Evolutionary conservation across 2,329 filamentous ascomycete species (phyloP).

Genomic region (Exophiala xenobiotica): DNA sequence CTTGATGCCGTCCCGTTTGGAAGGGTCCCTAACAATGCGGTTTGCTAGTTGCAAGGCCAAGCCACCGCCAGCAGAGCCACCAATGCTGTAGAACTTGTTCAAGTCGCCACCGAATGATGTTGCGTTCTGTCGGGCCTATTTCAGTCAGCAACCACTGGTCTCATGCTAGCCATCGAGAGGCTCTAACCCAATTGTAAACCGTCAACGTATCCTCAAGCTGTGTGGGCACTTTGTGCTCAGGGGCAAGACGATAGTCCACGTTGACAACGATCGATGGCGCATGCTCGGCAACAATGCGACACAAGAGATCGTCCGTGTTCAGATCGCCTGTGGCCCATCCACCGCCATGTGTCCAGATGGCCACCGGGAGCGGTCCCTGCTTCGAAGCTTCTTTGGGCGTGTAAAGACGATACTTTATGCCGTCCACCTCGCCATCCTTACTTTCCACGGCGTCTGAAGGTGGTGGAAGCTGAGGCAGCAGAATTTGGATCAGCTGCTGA

Average conservation of each 20-base stretch:
- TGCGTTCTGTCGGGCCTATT: slow-evolving; percentile 26
- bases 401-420: slow-evolving; percentile 27
- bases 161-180: background rate
- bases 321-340: slow-evolving; percentile 38
- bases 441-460: slow-evolving; percentile 27
- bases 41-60: slow-evolving; percentile 40
- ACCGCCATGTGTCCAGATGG: slow-evolving; percentile 29
- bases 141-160: slow-evolving; percentile 4
- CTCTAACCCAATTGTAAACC: slow-evolving; percentile 27
- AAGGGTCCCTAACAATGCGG: slow-evolving; percentile 39
- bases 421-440: slow-evolving; percentile 27
- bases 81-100: slow-evolving; percentile 37
- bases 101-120: slow-evolving; percentile 25
- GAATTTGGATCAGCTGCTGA: slow-evolving; percentile 21
- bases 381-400: slow-evolving; percentile 26
- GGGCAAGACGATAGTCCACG: slow-evolving; percentile 37
- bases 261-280: slow-evolving; percentile 37
- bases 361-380: slow-evolving; percentile 26
- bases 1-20: slow-evolving; percentile 35
- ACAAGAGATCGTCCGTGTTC: slow-evolving; percentile 39
- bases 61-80: slow-evolving; percentile 42
- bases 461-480: slow-evolving; percentile 21
- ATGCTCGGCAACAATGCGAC: slow-evolving; percentile 34
- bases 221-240: slow-evolving; percentile 28
- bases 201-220: slow-evolving; percentile 27